phyloP scores from a whole-genome alignment of 257 asterid species.

The Lavandula angustifolia region DNA sequence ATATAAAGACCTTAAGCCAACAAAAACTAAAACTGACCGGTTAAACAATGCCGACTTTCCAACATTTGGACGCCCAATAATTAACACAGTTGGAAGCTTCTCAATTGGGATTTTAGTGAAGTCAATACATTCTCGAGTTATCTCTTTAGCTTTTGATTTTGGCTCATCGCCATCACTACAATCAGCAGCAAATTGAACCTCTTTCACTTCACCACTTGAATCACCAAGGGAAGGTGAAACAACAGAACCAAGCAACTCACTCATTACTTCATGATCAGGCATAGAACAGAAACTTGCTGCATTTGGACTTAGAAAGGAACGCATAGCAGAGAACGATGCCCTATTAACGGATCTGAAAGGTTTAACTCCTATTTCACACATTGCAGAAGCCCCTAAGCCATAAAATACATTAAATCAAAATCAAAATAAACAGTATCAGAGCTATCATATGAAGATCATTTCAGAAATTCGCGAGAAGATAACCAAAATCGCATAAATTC shows the following conservation, averaged over 20 bases:
- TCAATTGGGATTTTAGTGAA: conserved; percentile 68
- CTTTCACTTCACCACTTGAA: conserved; percentile 37
- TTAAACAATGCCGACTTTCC: conserved; percentile 94
- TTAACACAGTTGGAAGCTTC: conserved; percentile 77
- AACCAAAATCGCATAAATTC: background rate
- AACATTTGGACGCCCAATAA: conserved; percentile 94
- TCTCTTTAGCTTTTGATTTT: conserved; percentile 37
- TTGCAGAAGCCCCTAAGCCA: conserved; percentile 38
- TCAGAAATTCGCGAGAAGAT: conserved; percentile 9
- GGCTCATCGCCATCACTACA: conserved; percentile 32
- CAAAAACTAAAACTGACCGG: conserved; percentile 56
- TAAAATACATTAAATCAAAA: conserved; percentile 28
- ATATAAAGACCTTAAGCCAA: conserved; percentile 1
- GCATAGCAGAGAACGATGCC: conserved; percentile 23
- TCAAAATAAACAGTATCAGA: background rate
- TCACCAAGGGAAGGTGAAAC: conserved; percentile 31
- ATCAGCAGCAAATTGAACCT: conserved; percentile 34
- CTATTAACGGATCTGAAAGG: conserved; percentile 29
- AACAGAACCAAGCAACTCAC: conserved; percentile 35
- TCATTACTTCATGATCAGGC: conserved; percentile 37
- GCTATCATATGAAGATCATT: background rate
- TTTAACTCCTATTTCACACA: conserved; percentile 25
- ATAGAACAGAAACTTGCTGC: conserved; percentile 42
- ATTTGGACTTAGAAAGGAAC: conserved; percentile 29
- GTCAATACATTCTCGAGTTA: conserved; percentile 54